Evolutionary conservation across 352 stramenopile species (phyloP).

Genomic region (Globisporangium carolinianum): DNA sequence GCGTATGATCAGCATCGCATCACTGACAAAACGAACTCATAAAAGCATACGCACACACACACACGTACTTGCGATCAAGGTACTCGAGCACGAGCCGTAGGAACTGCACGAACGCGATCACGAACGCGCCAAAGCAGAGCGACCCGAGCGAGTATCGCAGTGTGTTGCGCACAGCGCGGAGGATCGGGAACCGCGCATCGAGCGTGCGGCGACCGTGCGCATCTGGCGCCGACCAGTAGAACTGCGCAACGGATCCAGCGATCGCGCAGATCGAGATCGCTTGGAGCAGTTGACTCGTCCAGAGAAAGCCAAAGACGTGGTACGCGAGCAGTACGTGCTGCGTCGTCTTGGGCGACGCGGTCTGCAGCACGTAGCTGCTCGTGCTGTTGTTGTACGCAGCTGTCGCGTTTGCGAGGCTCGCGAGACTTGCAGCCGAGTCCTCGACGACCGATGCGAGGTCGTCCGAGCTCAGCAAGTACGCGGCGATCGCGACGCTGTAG

Average conservation of each 20-base stretch:
- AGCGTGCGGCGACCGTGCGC: conserved; percentile 27
- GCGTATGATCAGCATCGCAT: neutral
- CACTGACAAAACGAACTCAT: neutral
- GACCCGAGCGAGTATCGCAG: conserved; percentile 92
- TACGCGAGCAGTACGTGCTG: conserved; percentile 60
- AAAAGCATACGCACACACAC: conserved; percentile 1
- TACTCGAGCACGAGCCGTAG: conserved; percentile 91
- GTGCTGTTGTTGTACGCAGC: conserved; percentile 27
- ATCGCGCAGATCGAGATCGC: conserved; percentile 93
- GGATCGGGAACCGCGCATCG: conserved; percentile 57
- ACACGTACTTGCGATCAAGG: conserved; percentile 87
- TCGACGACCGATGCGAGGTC: conserved; percentile 29
- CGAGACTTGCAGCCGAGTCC: conserved; percentile 14
- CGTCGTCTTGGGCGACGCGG: conserved; percentile 27
- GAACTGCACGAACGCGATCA: conserved; percentile 96
- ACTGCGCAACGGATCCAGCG: conserved; percentile 86
- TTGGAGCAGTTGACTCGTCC: conserved; percentile 94
- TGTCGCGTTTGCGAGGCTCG: conserved; percentile 21
- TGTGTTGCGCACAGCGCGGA: conserved; percentile 43
- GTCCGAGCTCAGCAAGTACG: conserved; percentile 53
- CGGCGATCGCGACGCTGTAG: conserved; percentile 47
- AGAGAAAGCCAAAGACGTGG: conserved; percentile 95
- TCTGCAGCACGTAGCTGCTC: conserved; percentile 2
- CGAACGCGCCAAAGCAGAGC: conserved; percentile 93
- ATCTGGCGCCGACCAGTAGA: conserved; percentile 85